phyloP scores from a whole-genome alignment of 768 basidiomycete genomes.

The Psilocybe sp. region DNA sequence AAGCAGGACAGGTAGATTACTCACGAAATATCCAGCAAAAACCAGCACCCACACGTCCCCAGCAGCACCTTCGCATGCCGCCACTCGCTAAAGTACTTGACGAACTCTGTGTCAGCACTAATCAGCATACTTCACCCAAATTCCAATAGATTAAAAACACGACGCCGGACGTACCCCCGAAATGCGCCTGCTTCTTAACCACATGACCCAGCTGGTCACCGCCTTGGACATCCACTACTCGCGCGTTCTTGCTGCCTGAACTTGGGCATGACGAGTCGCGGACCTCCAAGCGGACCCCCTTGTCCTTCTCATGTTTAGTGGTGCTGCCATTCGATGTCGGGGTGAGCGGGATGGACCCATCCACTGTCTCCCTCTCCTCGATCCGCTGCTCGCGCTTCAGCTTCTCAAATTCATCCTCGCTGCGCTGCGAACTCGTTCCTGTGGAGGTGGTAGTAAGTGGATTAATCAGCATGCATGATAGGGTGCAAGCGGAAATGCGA shows the following conservation, averaged over 20 bases:
- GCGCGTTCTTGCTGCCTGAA: background rate
- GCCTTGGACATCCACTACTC: background rate
- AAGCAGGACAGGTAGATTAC: slow-evolving; percentile 1
- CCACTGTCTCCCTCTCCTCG: too few species aligned
- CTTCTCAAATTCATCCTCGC: too few species aligned
- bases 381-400: too few species aligned
- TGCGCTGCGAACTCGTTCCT: background rate
- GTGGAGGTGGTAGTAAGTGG: background rate
- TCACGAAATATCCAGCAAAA: slow-evolving; percentile 71
- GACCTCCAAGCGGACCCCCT: too few species aligned
- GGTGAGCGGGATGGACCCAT: too few species aligned
- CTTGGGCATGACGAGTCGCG: background rate
- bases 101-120: slow-evolving; percentile 46
- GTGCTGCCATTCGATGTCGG: too few species aligned
- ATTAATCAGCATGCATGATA: slow-evolving; percentile 1
- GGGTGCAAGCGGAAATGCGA: slow-evolving; percentile 22
- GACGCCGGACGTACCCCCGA: slow-evolving; percentile 38
- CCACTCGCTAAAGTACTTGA: slow-evolving; percentile 71
- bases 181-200: slow-evolving; percentile 47
- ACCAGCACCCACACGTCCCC: slow-evolving; percentile 71
- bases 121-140: background rate
- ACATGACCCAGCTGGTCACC: slow-evolving; percentile 14
- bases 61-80: slow-evolving; percentile 63
- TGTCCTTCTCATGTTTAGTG: too few species aligned
- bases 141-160: background rate